phyloP scores from a whole-genome alignment of 1,284 basidiomycete genomes.

The Boletus semigastroideus region DNA sequence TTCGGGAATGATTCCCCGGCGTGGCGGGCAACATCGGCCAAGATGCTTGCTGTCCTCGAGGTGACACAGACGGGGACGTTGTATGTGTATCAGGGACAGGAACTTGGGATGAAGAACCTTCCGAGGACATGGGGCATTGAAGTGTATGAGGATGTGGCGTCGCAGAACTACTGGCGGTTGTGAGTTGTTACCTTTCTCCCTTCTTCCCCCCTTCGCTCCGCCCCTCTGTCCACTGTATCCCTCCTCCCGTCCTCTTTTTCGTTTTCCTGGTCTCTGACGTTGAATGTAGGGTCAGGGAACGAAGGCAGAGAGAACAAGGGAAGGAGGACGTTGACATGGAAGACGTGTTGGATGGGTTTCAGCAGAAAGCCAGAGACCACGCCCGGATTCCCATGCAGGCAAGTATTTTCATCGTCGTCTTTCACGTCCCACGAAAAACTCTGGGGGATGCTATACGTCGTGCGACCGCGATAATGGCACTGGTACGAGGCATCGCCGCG shows the following conservation, averaged over 20 bases:
- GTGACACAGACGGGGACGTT: conserved; percentile 63
- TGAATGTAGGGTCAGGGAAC: conserved; percentile 37
- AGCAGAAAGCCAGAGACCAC: conserved; percentile 70
- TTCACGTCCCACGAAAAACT: not conserved
- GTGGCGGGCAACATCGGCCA: conserved; percentile 56
- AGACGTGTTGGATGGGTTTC: conserved; percentile 55
- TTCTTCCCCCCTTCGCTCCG: not conserved
- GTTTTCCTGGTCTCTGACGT: not conserved
- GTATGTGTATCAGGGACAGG: conserved; percentile 75
- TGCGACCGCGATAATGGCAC: not conserved
- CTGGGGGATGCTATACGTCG: not conserved
- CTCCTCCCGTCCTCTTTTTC: not conserved
- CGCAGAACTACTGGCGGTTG: conserved; percentile 50
- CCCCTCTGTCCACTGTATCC: not conserved
- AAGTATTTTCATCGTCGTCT: not conserved
- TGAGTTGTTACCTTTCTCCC: conserved; percentile 7
- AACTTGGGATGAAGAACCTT: conserved; percentile 68
- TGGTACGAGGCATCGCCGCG: not conserved
- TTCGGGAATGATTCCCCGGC: conserved; percentile 43
- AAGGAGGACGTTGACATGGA: conserved; percentile 52
- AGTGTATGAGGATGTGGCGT: conserved; percentile 69
- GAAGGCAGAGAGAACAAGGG: conserved; percentile 39
- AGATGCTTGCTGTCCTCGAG: conserved; percentile 64
- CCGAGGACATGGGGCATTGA: conserved; percentile 66
- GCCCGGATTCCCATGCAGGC: conserved; percentile 67